Evolutionary conservation across 2,329 filamentous ascomycete species (phyloP), one percentile per base, ranked within the genome.

Genomic region (Tolypocladium ovalisporum): DNA sequence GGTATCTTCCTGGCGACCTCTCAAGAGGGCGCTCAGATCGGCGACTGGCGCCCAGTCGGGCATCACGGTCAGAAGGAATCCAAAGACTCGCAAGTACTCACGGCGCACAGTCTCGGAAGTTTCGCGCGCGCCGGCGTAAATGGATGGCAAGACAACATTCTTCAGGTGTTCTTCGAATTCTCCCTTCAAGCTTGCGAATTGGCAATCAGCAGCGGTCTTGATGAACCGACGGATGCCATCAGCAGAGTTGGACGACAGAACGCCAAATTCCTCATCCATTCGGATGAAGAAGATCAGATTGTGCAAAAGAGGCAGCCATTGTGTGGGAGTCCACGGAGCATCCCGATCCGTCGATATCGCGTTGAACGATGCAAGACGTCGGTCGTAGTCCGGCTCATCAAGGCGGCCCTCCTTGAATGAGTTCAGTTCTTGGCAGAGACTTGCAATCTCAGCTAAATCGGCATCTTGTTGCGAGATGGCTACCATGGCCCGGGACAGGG

Each of bases 201-300:
- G 51, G 44, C 74, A 75, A n/a, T 73, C 66, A 3, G 80, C 75
- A 2, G 80, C 79, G 53, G 82, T 79, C 63, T 89, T 82, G 37
- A 96, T 79, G 66, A 97, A 94, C 55, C 86, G 82, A 64, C 88
- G 88, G 42, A 99, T 74, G 7, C 84, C 83, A 65, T 92, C 87
- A 0, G 91, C 89, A 8, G 94, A 90, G 68, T 93, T 97, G 2
- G 81, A 79, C 0, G 83, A 79, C 17, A 96, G 76, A 54, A 97
- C 89, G 52, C 90, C 89, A 62, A 95, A 86, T 69, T 99, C 94
- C 61, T 96, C 90, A 57, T 90, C 87, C 62, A 93, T 84, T 62
- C 85, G 86, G 62, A 97, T 86, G 67, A 88, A 94, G 72, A 87
- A 97, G 2, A 96, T 78, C 75, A 96, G 82, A 67, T 97, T 99